phyloP scores from a whole-genome alignment of 2,329 filamentous ascomycete genomes.

The Trichoderma aggressivum region DNA sequence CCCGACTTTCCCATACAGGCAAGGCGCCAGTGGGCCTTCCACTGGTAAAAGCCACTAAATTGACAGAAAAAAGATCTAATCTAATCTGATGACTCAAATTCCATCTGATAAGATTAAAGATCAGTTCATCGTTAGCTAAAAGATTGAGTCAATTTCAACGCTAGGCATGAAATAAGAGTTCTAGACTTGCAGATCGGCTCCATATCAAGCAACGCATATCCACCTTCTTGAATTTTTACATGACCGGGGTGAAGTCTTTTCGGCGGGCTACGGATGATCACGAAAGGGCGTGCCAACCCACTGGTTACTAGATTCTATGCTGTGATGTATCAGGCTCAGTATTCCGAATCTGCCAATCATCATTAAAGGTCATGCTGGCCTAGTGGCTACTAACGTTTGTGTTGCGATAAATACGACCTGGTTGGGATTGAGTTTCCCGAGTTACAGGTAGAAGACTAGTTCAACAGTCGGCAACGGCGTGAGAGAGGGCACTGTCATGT shows the following conservation, averaged over 20 bases:
- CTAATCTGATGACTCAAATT: slow-evolving; percentile 8
- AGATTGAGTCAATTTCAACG: not conserved
- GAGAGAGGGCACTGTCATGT: not conserved
- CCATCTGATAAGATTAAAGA: slow-evolving; percentile 12
- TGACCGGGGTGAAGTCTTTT: not conserved
- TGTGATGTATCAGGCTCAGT: not conserved
- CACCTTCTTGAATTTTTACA: not conserved
- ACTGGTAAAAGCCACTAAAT: not conserved
- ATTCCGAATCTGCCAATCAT: not conserved
- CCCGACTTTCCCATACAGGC: not conserved
- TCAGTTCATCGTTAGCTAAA: slow-evolving; percentile 11
- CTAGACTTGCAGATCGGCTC: slow-evolving; percentile 1
- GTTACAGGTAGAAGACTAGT: not conserved
- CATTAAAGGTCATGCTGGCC: not conserved
- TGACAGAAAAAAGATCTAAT: not conserved
- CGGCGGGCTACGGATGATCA: not conserved
- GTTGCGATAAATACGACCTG: not conserved
- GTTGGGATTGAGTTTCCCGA: not conserved
- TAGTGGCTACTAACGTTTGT: not conserved
- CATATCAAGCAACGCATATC: not conserved
- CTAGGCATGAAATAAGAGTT: not conserved
- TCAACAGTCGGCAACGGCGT: not conserved
- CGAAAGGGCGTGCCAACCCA: not conserved
- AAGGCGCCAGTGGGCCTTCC: not conserved
- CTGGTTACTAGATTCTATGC: not conserved